Evolutionary conservation across 2,329 filamentous ascomycete species (phyloP).

Genomic region (Colletotrichum orchidophilum): DNA sequence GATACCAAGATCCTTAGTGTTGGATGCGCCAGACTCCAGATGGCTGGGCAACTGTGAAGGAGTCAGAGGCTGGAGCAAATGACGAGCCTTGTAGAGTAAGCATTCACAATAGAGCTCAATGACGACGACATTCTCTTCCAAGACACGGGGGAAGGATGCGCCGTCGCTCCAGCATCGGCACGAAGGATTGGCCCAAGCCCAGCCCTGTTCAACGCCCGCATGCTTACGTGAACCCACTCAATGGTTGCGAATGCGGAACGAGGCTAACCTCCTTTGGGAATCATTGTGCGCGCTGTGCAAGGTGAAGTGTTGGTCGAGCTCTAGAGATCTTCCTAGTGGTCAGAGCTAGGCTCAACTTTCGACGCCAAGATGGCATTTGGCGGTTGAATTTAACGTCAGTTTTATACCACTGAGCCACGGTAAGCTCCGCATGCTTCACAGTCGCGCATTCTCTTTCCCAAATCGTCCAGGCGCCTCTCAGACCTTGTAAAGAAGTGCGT

Average conservation of each 20-base stretch:
- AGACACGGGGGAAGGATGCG: background rate
- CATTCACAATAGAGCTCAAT: background rate
- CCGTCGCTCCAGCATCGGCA: background rate
- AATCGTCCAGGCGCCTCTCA: background rate
- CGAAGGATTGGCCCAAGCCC: background rate
- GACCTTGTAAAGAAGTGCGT: background rate
- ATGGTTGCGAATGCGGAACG: background rate
- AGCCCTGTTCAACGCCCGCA: background rate
- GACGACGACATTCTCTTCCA: background rate
- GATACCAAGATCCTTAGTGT: background rate
- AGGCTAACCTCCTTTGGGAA: slow-evolving; percentile 14
- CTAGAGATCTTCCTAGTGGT: background rate
- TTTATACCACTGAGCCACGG: background rate
- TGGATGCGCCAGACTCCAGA: background rate
- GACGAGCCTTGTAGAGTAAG: background rate
- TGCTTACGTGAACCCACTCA: background rate
- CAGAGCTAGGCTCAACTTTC: background rate
- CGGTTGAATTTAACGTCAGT: background rate
- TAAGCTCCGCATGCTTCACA: background rate
- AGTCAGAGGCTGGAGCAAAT: background rate
- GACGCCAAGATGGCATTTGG: slow-evolving; percentile 6
- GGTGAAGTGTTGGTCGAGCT: background rate
- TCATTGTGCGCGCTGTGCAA: slow-evolving; percentile 22
- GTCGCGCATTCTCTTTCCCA: slow-evolving; percentile 4
- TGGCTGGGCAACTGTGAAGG: background rate